These are phyloP conservation scores for Cutaneotrichosporon sp. DNA, from an alignment of 1,284 basidiomycete species.

Conservation along the genomic window DNA sequence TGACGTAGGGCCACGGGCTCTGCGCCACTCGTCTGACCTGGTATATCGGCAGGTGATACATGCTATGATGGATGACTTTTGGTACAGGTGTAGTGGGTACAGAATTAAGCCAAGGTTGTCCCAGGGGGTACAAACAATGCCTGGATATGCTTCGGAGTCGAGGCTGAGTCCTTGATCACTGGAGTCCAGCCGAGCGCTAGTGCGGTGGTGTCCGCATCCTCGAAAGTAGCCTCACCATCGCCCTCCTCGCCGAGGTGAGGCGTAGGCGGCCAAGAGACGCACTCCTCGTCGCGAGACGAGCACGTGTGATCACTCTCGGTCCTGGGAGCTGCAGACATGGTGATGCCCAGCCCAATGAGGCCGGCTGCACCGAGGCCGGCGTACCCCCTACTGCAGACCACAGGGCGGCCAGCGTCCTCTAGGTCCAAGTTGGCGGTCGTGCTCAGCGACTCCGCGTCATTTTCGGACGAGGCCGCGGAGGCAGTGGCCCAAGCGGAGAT, in stretches of 20 bases:
- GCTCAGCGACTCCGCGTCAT: no score
- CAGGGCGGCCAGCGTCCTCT: not conserved
- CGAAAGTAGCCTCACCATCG: not conserved
- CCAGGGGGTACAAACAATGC: not conserved
- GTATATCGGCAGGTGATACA: not conserved
- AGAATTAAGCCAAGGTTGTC: not conserved
- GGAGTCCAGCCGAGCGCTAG: not conserved
- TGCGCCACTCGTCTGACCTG: no score
- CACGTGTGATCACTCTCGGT: constrained; percentile 9
- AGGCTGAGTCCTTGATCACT: not conserved
- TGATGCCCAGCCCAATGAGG: constrained; percentile 19
- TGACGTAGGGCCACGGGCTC: no score
- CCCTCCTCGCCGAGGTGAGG: constrained; percentile 6
- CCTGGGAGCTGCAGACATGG: constrained; percentile 7
- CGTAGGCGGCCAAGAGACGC: constrained; percentile 14
- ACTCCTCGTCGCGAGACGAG: constrained; percentile 15
- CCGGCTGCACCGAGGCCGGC: constrained; percentile 2
- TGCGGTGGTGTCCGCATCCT: not conserved
- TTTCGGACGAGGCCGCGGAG: not conserved
- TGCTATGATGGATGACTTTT: not conserved
- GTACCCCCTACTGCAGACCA: not conserved
- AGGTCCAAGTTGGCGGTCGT: not conserved
- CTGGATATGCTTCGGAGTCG: not conserved
- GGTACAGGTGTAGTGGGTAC: not conserved
- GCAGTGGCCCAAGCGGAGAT: not conserved